These are phyloP conservation scores for Neurospora cerealis DNA, from an alignment of 495 filamentous ascomycete species.

Conservation along the genomic window DNA sequence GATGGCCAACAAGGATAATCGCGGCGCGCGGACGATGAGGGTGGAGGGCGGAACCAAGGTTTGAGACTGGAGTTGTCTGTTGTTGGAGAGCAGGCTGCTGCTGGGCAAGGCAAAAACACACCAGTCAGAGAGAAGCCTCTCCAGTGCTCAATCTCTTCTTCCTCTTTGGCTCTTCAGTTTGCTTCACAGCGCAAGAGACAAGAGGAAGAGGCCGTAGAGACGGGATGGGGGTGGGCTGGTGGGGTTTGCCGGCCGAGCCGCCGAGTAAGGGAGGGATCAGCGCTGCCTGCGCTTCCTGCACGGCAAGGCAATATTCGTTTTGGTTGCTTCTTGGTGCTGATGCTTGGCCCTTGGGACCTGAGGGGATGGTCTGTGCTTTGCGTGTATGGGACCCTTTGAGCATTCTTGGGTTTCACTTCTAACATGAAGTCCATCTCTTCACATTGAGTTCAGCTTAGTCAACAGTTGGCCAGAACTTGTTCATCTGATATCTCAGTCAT, in stretches of 20 bases:
- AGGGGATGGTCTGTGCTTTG: not conserved
- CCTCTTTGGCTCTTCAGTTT: not conserved
- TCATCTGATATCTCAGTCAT: not conserved
- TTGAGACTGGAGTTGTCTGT: not conserved
- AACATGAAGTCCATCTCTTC: no score
- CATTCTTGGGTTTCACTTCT: not conserved
- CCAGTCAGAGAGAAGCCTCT: not conserved
- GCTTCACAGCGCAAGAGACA: not conserved
- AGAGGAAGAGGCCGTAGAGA: not conserved
- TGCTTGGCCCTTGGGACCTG: not conserved
- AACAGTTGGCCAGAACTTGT: not conserved
- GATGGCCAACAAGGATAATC: not conserved
- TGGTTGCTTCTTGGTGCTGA: not conserved
- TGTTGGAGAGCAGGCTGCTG: not conserved
- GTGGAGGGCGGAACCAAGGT: not conserved
- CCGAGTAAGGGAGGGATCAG: slow-evolving; percentile 19
- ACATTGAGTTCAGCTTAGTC: no score
- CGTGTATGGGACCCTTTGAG: not conserved
- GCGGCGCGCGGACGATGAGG: not conserved
- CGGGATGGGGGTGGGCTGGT: slow-evolving; percentile 1
- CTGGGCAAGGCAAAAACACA: not conserved
- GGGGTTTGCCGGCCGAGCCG: slow-evolving; percentile 11
- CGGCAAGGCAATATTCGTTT: slow-evolving; percentile 9
- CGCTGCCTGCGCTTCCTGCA: slow-evolving; percentile 9
- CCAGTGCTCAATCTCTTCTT: not conserved